Conservation (phyloP, 2,329 filamentous ascomycete genomes). For the Lizonia empirigonia region DNA sequence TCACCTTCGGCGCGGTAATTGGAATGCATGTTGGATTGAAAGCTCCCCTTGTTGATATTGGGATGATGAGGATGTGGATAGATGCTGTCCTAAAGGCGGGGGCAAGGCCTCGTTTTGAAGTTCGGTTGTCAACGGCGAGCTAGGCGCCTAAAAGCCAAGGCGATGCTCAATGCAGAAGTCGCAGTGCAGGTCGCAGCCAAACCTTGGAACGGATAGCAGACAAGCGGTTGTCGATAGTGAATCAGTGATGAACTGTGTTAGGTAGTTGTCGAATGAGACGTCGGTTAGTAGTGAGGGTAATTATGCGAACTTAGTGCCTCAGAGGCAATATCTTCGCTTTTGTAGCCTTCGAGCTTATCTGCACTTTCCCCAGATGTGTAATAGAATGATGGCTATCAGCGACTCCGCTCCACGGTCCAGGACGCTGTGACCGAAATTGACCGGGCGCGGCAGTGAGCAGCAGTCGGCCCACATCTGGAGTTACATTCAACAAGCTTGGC, state of each 20-base stretch:
- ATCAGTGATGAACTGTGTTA: slow-evolving; percentile 6
- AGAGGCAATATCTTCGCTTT: slow-evolving; percentile 5
- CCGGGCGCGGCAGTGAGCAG: slow-evolving; percentile 15
- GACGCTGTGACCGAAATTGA: slow-evolving; percentile 16
- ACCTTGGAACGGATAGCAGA: slow-evolving; percentile 18
- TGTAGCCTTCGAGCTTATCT: slow-evolving; percentile 17
- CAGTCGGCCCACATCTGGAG: slow-evolving; percentile 8
- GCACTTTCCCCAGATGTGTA: slow-evolving; percentile 20
- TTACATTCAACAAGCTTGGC: slow-evolving; percentile 10
- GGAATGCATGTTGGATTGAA: slow-evolving; percentile 28
- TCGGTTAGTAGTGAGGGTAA: neutral
- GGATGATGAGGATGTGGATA: neutral
- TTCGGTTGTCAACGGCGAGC: slow-evolving; percentile 16
- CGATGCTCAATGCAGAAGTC: slow-evolving; percentile 23
- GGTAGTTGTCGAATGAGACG: neutral
- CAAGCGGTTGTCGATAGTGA: slow-evolving; percentile 2
- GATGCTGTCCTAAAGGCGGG: slow-evolving; percentile 9
- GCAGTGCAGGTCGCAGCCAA: slow-evolving; percentile 29
- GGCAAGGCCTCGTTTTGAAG: slow-evolving; percentile 22
- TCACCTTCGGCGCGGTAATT: slow-evolving; percentile 27
- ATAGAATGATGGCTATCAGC: slow-evolving; percentile 22
- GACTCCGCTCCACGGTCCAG: slow-evolving; percentile 5
- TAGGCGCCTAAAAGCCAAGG: slow-evolving; percentile 9
- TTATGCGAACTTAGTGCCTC: neutral
- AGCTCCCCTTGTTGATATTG: neutral